Conservation (phyloP, 2,329 filamentous ascomycete species). For the Pseudofabraea citricarpa region DNA sequence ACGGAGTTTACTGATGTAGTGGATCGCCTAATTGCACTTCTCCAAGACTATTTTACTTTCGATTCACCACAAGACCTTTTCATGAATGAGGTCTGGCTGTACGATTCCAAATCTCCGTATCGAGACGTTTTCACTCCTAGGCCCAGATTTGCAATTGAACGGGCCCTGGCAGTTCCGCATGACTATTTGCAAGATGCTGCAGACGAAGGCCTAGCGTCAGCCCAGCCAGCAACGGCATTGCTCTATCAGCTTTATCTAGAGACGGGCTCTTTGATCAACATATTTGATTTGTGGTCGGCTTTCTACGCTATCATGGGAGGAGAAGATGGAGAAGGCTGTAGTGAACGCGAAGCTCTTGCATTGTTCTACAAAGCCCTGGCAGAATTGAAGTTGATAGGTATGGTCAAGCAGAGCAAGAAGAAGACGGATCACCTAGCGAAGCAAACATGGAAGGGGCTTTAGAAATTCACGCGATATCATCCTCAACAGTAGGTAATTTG, state of each 20-base stretch:
- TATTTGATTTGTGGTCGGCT: slow-evolving; percentile 74
- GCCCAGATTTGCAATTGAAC: slow-evolving; percentile 65
- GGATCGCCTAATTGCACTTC: slow-evolving; percentile 45
- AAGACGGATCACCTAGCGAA: slow-evolving; percentile 91
- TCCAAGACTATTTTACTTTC: slow-evolving; percentile 41
- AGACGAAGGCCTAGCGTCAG: slow-evolving; percentile 47
- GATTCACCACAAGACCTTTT: slow-evolving; percentile 41
- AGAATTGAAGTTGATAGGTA: slow-evolving; percentile 79
- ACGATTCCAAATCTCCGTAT: slow-evolving; percentile 65
- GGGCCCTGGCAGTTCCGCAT: slow-evolving; percentile 66
- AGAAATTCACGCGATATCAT: too few species aligned
- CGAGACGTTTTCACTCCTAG: slow-evolving; percentile 71
- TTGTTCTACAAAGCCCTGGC: slow-evolving; percentile 83
- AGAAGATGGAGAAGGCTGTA: slow-evolving; percentile 31
- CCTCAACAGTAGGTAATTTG: too few species aligned
- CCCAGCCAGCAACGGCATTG: slow-evolving; percentile 66
- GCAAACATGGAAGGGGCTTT: slow-evolving; percentile 72
- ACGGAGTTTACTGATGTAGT: slow-evolving; percentile 64
- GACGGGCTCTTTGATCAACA: slow-evolving; percentile 71
- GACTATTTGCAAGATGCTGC: slow-evolving; percentile 62
- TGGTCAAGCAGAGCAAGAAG: slow-evolving; percentile 85
- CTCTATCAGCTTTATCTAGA: slow-evolving; percentile 78
- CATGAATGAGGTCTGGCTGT: slow-evolving; percentile 70
- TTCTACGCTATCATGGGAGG: slow-evolving; percentile 57
- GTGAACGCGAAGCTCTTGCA: slow-evolving; percentile 57